Evolutionary conservation across 495 filamentous ascomycete species (phyloP), one percentile per base, ranked within the genome.

Genomic region (Hamigera avellanea): DNA sequence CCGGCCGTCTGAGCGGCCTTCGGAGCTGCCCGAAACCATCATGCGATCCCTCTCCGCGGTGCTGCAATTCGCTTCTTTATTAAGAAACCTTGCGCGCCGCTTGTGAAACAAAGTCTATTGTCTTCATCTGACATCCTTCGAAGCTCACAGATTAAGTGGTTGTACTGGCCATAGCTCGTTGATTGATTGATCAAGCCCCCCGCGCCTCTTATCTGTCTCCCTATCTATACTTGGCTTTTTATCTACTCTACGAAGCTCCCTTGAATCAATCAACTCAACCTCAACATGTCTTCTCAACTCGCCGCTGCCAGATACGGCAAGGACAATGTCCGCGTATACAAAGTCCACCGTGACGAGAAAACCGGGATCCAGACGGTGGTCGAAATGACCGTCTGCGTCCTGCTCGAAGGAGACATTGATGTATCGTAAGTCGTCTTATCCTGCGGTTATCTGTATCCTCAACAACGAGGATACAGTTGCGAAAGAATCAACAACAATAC

Each of bases 281-380:
- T 5, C 7, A 27, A 32, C 53, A 75, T 77, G 73, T 57, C 75
- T 38, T 58, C 51, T 26, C 16, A 67, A 49, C 64, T 93, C 37
- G 68, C 78, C 41, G 69, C 82, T 55, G 83, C 85, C 52, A 78
- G 80, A 50, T 93, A 93, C 60, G 85, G 85, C 67, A 93, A 93
- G 77, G 89, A 95, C 73, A 96, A 98, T 70, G 81, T 98, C 70
- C 86, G 91, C 52, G 79, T 98, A 43, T 88, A 80, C 73, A 96
- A 98, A 64, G 86, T 94, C 50, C 71, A 91, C 46, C 72, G 74
- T 39, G 77, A 95, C 54, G 72, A 75, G 52, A 66, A 74, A 50
- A 81, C 83, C 9, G 76, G 78, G 19, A 65, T 71, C 2, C 91
- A 98, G 57, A 79, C 78, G 6, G 86, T 95, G 32, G 81, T 83